Conservation (phyloP, 2,329 filamentous ascomycete genomes). For the Cladosporium sp. region DNA sequence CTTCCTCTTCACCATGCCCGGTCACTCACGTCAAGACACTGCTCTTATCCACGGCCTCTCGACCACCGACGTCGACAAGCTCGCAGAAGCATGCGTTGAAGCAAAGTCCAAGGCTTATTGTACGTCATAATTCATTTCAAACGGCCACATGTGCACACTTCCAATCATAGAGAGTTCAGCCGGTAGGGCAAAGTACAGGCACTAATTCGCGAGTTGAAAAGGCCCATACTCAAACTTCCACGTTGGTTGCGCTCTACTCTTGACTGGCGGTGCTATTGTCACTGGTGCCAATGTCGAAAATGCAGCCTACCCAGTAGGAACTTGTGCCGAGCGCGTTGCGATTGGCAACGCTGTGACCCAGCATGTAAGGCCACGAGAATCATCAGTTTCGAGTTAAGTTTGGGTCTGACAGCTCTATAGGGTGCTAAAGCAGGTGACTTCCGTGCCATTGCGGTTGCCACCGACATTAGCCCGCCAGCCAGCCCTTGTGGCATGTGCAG, state of each 20-base stretch:
- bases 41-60: constrained; percentile 53
- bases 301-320: constrained; percentile 87
- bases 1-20: constrained; percentile 25
- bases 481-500: constrained; percentile 91
- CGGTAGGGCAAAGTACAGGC: background rate
- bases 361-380: background rate
- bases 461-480: constrained; percentile 54
- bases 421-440: constrained; percentile 50
- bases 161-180: background rate
- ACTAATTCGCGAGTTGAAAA: constrained; percentile 24
- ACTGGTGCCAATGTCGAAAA: constrained; percentile 88
- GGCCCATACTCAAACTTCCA: constrained; percentile 86
- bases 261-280: constrained; percentile 47
- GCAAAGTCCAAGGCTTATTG: constrained; percentile 82
- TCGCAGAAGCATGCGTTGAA: constrained; percentile 60
- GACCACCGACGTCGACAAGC: constrained; percentile 58
- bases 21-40: constrained; percentile 35
- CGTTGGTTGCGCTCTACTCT: constrained; percentile 78
- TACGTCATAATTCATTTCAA: constrained; percentile 33
- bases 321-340: constrained; percentile 89
- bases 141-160: background rate
- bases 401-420: constrained; percentile 12
- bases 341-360: constrained; percentile 70
- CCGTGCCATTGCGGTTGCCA: constrained; percentile 78
- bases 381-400: background rate